Base-by-base conservation (phyloP, 768 basidiomycete genomes). In the Piloderma croceum region DNA sequence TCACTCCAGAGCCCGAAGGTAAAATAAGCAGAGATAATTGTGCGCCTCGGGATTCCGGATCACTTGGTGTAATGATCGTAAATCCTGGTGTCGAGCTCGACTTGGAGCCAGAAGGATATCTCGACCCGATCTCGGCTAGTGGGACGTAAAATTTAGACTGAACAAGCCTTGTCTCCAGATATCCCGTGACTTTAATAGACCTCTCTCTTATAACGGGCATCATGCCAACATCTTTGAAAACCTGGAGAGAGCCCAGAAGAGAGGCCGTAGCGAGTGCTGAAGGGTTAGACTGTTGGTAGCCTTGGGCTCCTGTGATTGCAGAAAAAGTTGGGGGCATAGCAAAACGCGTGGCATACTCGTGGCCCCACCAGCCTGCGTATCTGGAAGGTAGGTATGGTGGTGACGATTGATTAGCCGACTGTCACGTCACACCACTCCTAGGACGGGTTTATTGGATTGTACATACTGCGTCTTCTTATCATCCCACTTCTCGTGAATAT, bases 331-430 rank as follows among this genome's bases (percentile, higher is more conserved):
- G 69, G 20, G 86, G 83, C 94, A 98, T 98, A 40, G 74, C 67
- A 68, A 99, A 98, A 22, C 96, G 83, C 27, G 91, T 93, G 39
- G 68, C 56, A 21, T 81, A 73, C 52, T 90, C 80, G 59, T 97
- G 92, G 33, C 96, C 96, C 94, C 94, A 99, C 96, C 96, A 99
- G 33, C 96, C 96, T 29, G 90, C 82, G 45, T 79, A 80, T 56
- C 96, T 96, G 48, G 17, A 21, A 34, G n/a, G n/a, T n/a, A n/a
- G n/a, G n/a, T n/a, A n/a, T n/a, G n/a, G n/a, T n/a, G n/a, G n/a
- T n/a, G n/a, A n/a, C n/a, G n/a, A n/a, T n/a, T n/a, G n/a, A n/a
- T n/a, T n/a, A n/a, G n/a, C n/a, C n/a, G n/a, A n/a, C n/a, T n/a
- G n/a, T n/a, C n/a, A n/a, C n/a, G n/a, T n/a, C n/a, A n/a, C n/a